Evolutionary conservation across 768 basidiomycete genomes (phyloP), one percentile per base, ranked within the genome.

Genomic region (Boletus rubropictus): DNA sequence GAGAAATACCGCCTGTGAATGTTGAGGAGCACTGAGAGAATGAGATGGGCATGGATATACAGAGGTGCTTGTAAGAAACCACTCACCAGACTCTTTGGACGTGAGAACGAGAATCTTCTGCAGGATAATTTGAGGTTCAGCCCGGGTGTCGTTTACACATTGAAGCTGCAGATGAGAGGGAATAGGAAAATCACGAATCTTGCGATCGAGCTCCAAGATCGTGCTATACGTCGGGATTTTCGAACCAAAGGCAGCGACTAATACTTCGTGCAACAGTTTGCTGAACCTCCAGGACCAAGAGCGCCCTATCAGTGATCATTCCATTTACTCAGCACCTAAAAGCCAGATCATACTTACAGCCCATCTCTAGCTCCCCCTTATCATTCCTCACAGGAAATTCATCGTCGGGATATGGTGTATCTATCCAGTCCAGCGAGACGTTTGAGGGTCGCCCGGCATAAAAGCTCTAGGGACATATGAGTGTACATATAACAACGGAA

Each of bases 1-100:
- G 79, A 79, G 55, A 86, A 82, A 60, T 84, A 85, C 14, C 78
- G 71, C 24, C 84, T 72, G 57, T 86, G 85, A 14, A 88, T 69
- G 54, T 79, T 79, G 25, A 86, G 65, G 28, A 86, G 68, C 0
- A 76, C 84, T 84, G 48, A 17, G n/a, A 0, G 28, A 14, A 20
- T 3, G 35, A 29, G 34, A 48, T 46, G 20, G 46, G 44, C 33
- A 34, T 17, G 9, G n/a, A 34, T 18, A 18, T 14, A 18, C 20
- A 15, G 32, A 29, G 15, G 39, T 42, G 1, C 8, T n/a, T 10
- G 25, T 21, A 39, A 22, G 36, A 15, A 18, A 42, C 32, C 8
- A 63, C 71, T 46, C 41, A 77, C 81, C 72, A 20, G 66, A 67
- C 61, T 82, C 81, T 53, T 80, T 81, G 17, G 56, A 50, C 21